Percentiles rank a stretch among this genome's conserved stretches.
These are phyloP conservation scores for Nepenthes gracilis DNA, from an alignment of 148 eudicot species.

Conservation along the genomic window DNA sequence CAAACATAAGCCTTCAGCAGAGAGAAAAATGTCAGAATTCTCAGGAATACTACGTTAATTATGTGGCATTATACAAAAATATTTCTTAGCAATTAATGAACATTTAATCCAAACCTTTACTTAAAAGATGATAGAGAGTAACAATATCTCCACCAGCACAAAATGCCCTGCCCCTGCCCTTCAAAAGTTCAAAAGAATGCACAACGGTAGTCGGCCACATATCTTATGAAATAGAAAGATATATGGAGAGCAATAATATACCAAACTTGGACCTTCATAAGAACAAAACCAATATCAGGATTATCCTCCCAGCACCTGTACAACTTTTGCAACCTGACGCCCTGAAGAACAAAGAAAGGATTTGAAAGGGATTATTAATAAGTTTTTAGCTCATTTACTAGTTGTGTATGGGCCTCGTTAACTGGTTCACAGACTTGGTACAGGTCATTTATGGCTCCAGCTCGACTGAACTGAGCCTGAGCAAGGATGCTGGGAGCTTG, in stretches of 20 bases:
- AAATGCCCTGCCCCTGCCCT: constrained; percentile 94
- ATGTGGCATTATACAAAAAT: no score
- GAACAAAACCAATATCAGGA: constrained; percentile 58
- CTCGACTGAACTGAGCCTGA: neutral
- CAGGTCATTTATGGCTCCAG: no score
- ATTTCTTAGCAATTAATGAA: neutral
- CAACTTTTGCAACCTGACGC: constrained; percentile 45
- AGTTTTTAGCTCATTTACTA: neutral
- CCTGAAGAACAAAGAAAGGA: constrained; percentile 24
- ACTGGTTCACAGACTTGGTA: neutral
- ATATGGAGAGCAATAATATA: neutral
- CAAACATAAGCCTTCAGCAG: no score
- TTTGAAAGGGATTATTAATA: constrained; percentile 1
- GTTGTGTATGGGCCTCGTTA: neutral
- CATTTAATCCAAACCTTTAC: constrained; percentile 32
- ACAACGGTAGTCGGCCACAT: neutral
- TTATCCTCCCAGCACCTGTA: constrained; percentile 76
- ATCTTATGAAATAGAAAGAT: neutral
- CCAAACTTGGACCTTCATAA: constrained; percentile 46
- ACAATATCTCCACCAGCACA: constrained; percentile 90
- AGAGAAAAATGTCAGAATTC: no score
- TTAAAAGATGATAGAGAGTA: constrained; percentile 33
- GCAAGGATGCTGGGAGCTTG: no score
- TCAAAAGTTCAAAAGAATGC: constrained; percentile 16
- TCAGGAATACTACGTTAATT: no score